phyloP scores from a whole-genome alignment of 352 stramenopile species.

The Elongisporangium prolatum region DNA sequence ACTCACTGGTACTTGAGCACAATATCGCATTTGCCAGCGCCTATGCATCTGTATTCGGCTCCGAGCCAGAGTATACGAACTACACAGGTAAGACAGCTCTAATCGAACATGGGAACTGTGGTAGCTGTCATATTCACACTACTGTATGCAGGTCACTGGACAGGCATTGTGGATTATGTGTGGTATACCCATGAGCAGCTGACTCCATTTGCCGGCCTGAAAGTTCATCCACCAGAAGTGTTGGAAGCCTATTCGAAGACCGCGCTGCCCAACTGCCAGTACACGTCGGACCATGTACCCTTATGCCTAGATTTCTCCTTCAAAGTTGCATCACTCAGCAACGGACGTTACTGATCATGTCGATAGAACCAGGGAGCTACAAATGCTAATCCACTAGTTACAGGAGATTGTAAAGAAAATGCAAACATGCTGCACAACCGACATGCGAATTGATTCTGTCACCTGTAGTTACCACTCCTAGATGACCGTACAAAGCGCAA shows the following conservation, averaged over 20 bases:
- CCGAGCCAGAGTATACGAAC: slow-evolving; percentile 98
- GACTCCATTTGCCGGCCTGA: slow-evolving; percentile 90
- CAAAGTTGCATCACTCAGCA: slow-evolving; percentile 33
- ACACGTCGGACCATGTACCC: slow-evolving; percentile 95
- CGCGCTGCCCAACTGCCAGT: slow-evolving; percentile 95
- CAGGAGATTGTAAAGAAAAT: neutral
- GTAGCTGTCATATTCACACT: neutral
- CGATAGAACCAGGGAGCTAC: neutral
- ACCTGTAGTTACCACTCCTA: no score
- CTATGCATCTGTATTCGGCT: slow-evolving; percentile 94
- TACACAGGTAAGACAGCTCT: slow-evolving; percentile 81
- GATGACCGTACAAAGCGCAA: no score
- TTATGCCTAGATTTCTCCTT: slow-evolving; percentile 88
- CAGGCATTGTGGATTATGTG: slow-evolving; percentile 97
- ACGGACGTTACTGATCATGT: slow-evolving; percentile 22
- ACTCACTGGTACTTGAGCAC: slow-evolving; percentile 87
- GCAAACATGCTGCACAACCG: neutral
- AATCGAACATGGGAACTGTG: neutral
- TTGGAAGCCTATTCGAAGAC: slow-evolving; percentile 88
- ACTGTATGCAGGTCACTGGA: slow-evolving; percentile 78
- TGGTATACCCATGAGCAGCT: slow-evolving; percentile 95
- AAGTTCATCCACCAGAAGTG: slow-evolving; percentile 89
- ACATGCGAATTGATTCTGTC: neutral
- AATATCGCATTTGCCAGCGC: slow-evolving; percentile 91
- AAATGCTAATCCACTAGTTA: neutral